A percentile compares a stretch with the other conserved stretches of the same genome.
Evolutionary conservation across 495 filamentous ascomycete genomes (phyloP).

Genomic region (Neurospora sp.): DNA sequence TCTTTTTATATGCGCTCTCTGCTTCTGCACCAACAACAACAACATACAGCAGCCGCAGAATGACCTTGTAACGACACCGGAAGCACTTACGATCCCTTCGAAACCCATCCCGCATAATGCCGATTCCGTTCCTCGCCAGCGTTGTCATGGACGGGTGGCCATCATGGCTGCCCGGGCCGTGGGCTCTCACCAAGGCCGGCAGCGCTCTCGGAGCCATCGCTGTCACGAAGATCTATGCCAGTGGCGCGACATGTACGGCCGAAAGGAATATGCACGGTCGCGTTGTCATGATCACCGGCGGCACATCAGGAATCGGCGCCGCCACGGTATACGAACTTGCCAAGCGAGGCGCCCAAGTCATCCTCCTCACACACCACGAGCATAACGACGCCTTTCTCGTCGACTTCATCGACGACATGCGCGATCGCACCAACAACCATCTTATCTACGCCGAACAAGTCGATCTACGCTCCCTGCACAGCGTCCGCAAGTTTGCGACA

Average conservation of each 20-base stretch:
- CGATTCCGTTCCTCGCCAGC: constrained; percentile 60
- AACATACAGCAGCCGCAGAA: not conserved
- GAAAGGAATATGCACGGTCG: constrained; percentile 88
- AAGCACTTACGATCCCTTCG: not conserved
- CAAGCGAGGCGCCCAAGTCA: constrained; percentile 73
- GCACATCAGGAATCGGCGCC: constrained; percentile 88
- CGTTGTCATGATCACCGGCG: constrained; percentile 89
- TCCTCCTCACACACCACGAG: constrained; percentile 76
- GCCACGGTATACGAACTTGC: constrained; percentile 64
- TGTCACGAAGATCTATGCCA: constrained; percentile 67
- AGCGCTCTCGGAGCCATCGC: constrained; percentile 50
- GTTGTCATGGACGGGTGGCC: constrained; percentile 53
- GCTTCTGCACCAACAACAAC: not conserved
- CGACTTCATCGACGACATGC: constrained; percentile 86
- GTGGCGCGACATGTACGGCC: constrained; percentile 61
- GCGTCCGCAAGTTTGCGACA: constrained; percentile 88
- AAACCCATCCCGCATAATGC: constrained; percentile 45
- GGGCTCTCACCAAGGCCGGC: constrained; percentile 46
- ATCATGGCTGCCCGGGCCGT: constrained; percentile 52
- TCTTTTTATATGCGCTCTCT: not conserved
- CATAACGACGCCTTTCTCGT: constrained; percentile 77
- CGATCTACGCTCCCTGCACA: constrained; percentile 76
- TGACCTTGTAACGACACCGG: not conserved
- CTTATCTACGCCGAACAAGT: constrained; percentile 93
- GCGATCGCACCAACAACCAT: constrained; percentile 67